These are phyloP conservation scores for Tylopilus plumbeoviolaceoides DNA, from an alignment of 768 basidiomycete species.

Conservation along the genomic window DNA sequence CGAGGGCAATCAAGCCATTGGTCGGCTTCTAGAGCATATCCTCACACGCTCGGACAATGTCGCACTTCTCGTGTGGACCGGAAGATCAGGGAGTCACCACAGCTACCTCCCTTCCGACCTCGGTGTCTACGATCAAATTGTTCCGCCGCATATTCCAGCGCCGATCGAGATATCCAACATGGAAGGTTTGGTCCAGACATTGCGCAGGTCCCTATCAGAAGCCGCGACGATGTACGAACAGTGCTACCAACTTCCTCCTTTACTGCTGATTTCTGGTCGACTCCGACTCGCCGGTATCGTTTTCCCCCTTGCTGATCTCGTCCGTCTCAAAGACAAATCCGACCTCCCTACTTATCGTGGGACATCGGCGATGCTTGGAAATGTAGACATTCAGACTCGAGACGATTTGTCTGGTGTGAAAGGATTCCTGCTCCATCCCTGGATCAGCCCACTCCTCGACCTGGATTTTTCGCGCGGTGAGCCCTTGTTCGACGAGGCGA, in stretches of 20 bases:
- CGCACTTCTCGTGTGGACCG: not conserved
- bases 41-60: not conserved
- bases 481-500: not conserved
- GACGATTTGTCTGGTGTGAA: not conserved
- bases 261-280: not conserved
- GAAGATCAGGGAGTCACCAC: not conserved
- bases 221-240: not conserved
- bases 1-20: not conserved
- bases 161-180: too few species aligned
- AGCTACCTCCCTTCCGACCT: not conserved
- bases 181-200: too few species aligned
- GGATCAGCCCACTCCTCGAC: slow-evolving; percentile 3
- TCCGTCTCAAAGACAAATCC: not conserved
- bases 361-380: not conserved
- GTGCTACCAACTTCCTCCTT: not conserved
- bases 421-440: not conserved
- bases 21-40: not conserved
- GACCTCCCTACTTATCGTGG: not conserved
- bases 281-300: not conserved
- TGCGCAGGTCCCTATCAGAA: not conserved
- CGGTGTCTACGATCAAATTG: not conserved
- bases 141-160: not conserved
- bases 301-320: not conserved
- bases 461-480: not conserved
- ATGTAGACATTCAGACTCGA: not conserved